These are phyloP conservation scores for Didymella pomorum DNA, from an alignment of 2,329 filamentous ascomycete species.

Conservation along the genomic window DNA sequence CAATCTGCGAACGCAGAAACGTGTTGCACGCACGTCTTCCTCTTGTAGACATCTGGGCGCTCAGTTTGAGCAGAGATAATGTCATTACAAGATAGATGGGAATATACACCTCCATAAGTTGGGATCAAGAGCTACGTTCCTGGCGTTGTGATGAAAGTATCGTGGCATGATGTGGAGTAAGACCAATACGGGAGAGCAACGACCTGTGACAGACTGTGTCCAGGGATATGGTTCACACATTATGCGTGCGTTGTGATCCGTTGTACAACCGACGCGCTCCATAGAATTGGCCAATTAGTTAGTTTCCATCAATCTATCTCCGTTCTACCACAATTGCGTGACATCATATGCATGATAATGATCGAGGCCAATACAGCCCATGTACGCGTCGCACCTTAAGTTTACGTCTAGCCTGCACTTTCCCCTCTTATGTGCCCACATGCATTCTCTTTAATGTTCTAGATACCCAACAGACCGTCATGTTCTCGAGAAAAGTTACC, in stretches of 20 bases:
- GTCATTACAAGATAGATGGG: not conserved
- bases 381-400: not conserved
- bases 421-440: constrained; percentile 13
- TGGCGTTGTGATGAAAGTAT: not conserved
- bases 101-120: not conserved
- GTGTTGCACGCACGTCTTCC: constrained; percentile 1
- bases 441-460: constrained; percentile 5
- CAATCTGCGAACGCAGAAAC: not conserved
- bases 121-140: not conserved
- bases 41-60: too few species aligned
- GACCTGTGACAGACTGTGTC: not conserved
- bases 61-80: too few species aligned
- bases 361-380: constrained; percentile 1
- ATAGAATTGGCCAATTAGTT: not conserved
- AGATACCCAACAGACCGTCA: constrained; percentile 7
- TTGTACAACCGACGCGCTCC: not conserved
- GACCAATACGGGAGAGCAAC: not conserved
- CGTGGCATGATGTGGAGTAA: not conserved
- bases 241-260: not conserved
- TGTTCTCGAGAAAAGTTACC: constrained; percentile 4
- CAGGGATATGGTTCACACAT: not conserved
- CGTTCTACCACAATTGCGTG: too few species aligned
- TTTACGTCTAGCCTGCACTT: constrained; percentile 5
- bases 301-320: too few species aligned
- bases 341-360: constrained; percentile 15